phyloP scores from a whole-genome alignment of 139 green algal genomes.

The Ostreobium quekettii region DNA sequence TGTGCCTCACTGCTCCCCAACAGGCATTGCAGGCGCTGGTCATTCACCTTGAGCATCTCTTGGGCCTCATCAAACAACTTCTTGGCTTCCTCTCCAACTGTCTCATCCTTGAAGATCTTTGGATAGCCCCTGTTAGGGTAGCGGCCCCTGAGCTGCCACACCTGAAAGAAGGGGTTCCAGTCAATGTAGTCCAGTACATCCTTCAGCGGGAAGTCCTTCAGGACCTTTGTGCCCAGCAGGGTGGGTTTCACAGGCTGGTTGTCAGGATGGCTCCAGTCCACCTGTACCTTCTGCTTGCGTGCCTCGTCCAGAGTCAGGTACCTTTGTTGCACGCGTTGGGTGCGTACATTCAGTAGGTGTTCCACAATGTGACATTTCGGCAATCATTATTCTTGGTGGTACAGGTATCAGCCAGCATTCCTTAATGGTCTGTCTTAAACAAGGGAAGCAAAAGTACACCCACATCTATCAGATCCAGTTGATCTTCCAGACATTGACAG shows the following conservation, averaged over 20 bases:
- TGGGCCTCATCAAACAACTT: conserved; percentile 95
- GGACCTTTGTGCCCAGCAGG: conserved; percentile 62
- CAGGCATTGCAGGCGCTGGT: not conserved
- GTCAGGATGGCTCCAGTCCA: conserved; percentile 76
- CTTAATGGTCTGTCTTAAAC: too few species aligned
- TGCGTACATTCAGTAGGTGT: not conserved
- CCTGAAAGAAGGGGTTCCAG: conserved; percentile 99
- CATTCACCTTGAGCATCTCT: conserved; percentile 23
- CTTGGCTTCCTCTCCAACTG: conserved; percentile 88
- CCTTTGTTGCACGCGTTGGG: conserved; percentile 12
- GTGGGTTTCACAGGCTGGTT: conserved; percentile 70
- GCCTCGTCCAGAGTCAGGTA: conserved; percentile 59
- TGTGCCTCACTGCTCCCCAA: not conserved
- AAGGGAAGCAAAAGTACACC: too few species aligned
- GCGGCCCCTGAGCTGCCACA: conserved; percentile 94
- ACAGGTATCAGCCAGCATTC: too few species aligned
- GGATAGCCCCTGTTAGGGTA: conserved; percentile 98
- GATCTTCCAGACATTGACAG: too few species aligned
- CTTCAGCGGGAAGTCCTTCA: conserved; percentile 75
- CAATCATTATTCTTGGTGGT: not conserved
- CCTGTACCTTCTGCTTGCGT: conserved; percentile 39
- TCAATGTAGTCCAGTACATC: conserved; percentile 93
- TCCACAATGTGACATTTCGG: not conserved
- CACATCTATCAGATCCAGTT: too few species aligned
- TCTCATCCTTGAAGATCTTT: conserved; percentile 99